Conservation (phyloP, 2,329 filamentous ascomycete species). For the Anisogramma anomala region DNA sequence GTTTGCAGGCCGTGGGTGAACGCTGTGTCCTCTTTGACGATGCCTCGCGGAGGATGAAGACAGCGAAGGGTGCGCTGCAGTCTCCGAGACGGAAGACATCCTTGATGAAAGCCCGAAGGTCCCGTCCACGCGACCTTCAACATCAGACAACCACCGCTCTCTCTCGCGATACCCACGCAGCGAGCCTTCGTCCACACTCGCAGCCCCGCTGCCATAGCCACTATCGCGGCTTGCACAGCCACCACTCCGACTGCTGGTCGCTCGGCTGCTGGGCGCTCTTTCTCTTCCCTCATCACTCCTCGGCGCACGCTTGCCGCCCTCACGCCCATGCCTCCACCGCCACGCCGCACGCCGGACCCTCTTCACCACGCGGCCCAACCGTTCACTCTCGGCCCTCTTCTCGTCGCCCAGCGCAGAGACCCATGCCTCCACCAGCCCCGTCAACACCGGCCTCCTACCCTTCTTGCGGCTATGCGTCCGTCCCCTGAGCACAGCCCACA, state of each 20-base stretch:
- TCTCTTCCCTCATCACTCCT: no score
- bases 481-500: constrained; percentile 32
- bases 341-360: constrained; percentile 1
- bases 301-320: background rate
- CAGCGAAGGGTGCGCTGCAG: no score
- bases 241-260: no score
- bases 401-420: constrained; percentile 22
- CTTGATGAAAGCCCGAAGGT: no score
- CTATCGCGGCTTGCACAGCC: no score
- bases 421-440: constrained; percentile 33
- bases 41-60: no score
- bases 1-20: no score
- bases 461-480: constrained; percentile 20
- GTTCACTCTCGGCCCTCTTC: constrained; percentile 2
- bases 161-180: background rate
- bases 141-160: no score
- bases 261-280: no score
- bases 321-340: background rate
- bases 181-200: background rate
- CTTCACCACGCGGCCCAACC: constrained; percentile 6
- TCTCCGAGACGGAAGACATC: no score
- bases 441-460: constrained; percentile 27
- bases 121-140: no score
- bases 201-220: background rate
- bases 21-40: no score